Evolutionary conservation across 2,329 filamentous ascomycete genomes (phyloP).

Genomic region (Davidsoniella australis): DNA sequence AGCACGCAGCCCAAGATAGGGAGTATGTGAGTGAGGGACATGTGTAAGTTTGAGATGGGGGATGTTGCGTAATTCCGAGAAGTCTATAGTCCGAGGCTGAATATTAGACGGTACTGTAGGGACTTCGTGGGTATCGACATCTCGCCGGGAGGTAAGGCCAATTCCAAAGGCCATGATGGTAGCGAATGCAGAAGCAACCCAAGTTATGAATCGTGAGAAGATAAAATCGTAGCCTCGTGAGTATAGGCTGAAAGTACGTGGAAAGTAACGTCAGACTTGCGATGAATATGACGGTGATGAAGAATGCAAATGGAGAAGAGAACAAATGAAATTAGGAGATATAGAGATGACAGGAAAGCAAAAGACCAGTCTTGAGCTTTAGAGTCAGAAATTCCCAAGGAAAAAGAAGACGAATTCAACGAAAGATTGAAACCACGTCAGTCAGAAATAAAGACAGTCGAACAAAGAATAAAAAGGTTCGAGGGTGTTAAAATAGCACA

Average conservation of each 20-base stretch:
- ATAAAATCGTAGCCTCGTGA: no score
- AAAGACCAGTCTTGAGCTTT: not conserved
- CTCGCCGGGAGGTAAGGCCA: no score
- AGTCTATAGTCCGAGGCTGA: slow-evolving; percentile 22
- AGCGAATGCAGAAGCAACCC: not conserved
- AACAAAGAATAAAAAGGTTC: no score
- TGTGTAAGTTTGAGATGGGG: slow-evolving; percentile 31
- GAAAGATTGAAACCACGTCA: no score
- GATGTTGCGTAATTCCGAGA: slow-evolving; percentile 19
- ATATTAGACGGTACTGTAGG: slow-evolving; percentile 22
- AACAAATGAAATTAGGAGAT: not conserved
- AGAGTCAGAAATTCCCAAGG: no score
- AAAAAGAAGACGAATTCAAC: no score
- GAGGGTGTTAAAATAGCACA: no score
- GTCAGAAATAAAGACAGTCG: no score
- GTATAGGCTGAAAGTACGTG: not conserved
- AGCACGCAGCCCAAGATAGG: slow-evolving; percentile 78
- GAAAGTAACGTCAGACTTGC: not conserved
- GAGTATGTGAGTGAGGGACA: slow-evolving; percentile 51
- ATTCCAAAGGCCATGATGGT: no score
- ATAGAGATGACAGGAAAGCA: not conserved
- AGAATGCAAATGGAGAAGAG: not conserved
- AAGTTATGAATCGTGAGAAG: not conserved
- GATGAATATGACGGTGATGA: not conserved
- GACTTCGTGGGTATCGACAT: not conserved